phyloP scores from a whole-genome alignment of 2,329 filamentous ascomycete species.

The Lecanoromycetidae sp. region DNA sequence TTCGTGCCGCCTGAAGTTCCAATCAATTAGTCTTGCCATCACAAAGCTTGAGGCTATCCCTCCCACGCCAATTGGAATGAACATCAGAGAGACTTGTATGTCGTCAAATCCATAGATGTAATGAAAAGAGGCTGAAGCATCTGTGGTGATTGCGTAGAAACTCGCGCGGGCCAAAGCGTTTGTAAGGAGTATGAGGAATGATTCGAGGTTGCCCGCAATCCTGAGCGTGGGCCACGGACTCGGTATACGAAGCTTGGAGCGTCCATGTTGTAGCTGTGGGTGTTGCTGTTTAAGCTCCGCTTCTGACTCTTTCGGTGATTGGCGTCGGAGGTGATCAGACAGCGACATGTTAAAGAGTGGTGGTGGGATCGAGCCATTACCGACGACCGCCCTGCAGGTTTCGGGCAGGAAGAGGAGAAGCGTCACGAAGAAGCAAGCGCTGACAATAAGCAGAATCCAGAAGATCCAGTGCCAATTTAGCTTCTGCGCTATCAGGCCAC shows the following conservation, averaged over 20 bases:
- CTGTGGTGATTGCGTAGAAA: background rate
- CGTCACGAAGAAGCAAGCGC: conserved; percentile 38
- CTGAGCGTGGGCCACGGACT: too few species aligned
- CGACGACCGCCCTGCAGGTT: conserved; percentile 30
- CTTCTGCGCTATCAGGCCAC: conserved; percentile 51
- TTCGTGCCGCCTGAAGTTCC: conserved; percentile 2
- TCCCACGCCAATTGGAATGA: background rate
- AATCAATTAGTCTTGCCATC: background rate
- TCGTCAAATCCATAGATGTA: conserved; percentile 6
- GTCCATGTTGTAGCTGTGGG: too few species aligned
- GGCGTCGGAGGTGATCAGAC: background rate
- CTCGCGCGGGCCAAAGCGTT: background rate
- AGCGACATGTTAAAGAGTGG: conserved; percentile 13
- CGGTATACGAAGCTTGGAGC: too few species aligned
- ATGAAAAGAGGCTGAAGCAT: background rate
- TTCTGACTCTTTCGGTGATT: conserved; percentile 20
- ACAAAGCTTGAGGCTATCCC: too few species aligned
- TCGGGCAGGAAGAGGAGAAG: conserved; percentile 45
- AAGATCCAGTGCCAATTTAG: conserved; percentile 56
- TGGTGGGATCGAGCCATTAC: conserved; percentile 24
- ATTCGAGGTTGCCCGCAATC: too few species aligned
- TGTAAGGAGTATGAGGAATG: background rate
- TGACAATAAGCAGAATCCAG: conserved; percentile 52
- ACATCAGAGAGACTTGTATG: conserved; percentile 3
- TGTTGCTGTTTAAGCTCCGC: too few species aligned